These are phyloP conservation scores for Mortierella claussenii DNA, from an alignment of 192 early-diverging fungal genomes.

Conservation along the genomic window DNA sequence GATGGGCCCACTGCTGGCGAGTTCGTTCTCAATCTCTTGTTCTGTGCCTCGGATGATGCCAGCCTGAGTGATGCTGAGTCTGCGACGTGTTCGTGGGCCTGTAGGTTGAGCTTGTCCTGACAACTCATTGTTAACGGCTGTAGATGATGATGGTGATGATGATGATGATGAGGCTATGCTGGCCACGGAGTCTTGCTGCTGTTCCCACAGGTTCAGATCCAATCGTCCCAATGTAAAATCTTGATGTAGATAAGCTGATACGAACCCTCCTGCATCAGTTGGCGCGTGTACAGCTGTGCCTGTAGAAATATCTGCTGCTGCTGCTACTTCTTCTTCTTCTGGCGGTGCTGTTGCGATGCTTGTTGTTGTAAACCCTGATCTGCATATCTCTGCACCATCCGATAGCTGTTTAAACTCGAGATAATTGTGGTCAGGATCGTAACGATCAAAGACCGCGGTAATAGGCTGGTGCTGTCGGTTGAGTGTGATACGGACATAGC, in stretches of 20 bases:
- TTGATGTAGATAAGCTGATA: background rate
- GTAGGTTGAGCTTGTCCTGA: background rate
- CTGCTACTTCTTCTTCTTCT: too few species aligned
- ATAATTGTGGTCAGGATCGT: constrained; percentile 34
- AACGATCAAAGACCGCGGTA: constrained; percentile 33
- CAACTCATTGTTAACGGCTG: background rate
- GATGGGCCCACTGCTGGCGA: constrained; percentile 18
- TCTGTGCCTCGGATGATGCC: constrained; percentile 17
- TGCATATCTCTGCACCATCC: too few species aligned
- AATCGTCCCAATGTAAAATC: constrained; percentile 13
- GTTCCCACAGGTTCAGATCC: constrained; percentile 41
- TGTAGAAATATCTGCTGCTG: background rate
- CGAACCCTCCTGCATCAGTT: background rate
- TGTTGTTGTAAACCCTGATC: too few species aligned
- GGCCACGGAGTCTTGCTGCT: constrained; percentile 2
- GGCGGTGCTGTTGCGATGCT: too few species aligned
- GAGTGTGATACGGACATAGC: constrained; percentile 35
- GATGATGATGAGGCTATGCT: background rate
- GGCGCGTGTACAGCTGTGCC: too few species aligned
- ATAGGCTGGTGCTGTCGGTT: constrained; percentile 11
- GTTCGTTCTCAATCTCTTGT: constrained; percentile 24
- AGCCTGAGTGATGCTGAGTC: constrained; percentile 38
- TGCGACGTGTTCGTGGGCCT: background rate
- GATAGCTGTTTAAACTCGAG: constrained; percentile 32
- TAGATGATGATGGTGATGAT: background rate